Evolutionary conservation across 257 asterid species (phyloP), one percentile per base, ranked within the genome.

Genomic region (Cinchona pubescens): DNA sequence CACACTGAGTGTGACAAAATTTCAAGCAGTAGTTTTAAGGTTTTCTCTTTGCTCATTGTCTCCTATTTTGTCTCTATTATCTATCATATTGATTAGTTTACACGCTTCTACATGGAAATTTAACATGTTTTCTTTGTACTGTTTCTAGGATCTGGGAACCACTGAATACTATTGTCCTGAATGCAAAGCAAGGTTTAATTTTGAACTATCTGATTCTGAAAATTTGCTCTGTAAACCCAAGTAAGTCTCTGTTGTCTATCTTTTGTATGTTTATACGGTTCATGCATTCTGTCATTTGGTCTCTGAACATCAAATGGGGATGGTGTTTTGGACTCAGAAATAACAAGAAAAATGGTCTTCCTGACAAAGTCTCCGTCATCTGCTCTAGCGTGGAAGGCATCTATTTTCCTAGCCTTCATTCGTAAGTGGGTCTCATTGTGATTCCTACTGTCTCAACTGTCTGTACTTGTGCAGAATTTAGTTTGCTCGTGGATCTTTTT

Each of bases 171-270:
- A 85, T 75, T 95, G 99, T 85, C 99, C 98, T 72, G 99, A 91
- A 90, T 95, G 99, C 94, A 90, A 88, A 83, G 99, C 98, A 42
- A 87, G 94, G 86, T 92, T 90, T 82, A 92, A 87, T 76, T 95
- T 95, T 83, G 99, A 95, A 80, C 82, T 95, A 82, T 95, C 99
- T 72, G 99, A 95, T 87, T 88, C 98, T 66, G 99, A 95, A 70
- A 88, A 83, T 77, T 45, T 80, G 79, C 86, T 76, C 78, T 64
- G 74, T 58, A 92, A 90, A 86, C 58, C 86, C 56, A 89, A 82
- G 99, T 92, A 83, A 88, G 92, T 82, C 69, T 72, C 23, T 35
- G 38, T 72, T 76, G 3, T 62, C 64, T 60, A 56, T 63, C 71
- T 73, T 77, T 59, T 58, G 55, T 25, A 63, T 82, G 32, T 72